These are phyloP conservation scores for Hanseniaspora pseudoguilliermondii DNA, from an alignment of 805 yeast species.

Conservation along the genomic window DNA sequence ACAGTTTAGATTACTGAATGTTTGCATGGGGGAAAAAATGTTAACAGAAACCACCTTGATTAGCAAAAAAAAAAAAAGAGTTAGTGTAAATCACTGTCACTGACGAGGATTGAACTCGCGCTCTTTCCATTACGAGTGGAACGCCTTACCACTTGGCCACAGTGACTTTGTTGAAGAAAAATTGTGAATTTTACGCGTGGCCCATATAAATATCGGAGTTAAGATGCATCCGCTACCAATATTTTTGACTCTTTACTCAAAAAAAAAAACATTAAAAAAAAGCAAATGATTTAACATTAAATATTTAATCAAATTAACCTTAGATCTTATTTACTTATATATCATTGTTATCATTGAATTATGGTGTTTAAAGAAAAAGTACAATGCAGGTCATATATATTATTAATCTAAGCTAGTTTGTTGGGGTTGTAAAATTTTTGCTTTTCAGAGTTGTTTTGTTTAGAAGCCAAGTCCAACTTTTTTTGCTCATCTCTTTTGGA, in stretches of 20 bases:
- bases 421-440: neutral
- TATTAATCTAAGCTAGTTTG: neutral
- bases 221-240: neutral
- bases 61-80: neutral
- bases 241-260: neutral
- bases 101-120: slow-evolving; percentile 47
- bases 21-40: no score
- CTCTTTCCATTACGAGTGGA: slow-evolving; percentile 26
- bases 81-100: slow-evolving; percentile 27
- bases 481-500: slow-evolving; percentile 48
- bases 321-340: no score
- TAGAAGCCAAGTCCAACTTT: neutral
- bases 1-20: no score
- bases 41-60: neutral
- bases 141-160: slow-evolving; percentile 38
- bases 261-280: neutral
- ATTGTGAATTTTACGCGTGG: neutral
- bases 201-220: neutral
- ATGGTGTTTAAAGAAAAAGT: no score
- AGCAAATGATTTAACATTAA: neutral
- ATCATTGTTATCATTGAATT: no score
- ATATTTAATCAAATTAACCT: no score
- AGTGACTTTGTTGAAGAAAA: slow-evolving; percentile 26
- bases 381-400: neutral
- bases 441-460: neutral